phyloP scores from a whole-genome alignment of 306 rosid species.

The Malus sieversii region DNA sequence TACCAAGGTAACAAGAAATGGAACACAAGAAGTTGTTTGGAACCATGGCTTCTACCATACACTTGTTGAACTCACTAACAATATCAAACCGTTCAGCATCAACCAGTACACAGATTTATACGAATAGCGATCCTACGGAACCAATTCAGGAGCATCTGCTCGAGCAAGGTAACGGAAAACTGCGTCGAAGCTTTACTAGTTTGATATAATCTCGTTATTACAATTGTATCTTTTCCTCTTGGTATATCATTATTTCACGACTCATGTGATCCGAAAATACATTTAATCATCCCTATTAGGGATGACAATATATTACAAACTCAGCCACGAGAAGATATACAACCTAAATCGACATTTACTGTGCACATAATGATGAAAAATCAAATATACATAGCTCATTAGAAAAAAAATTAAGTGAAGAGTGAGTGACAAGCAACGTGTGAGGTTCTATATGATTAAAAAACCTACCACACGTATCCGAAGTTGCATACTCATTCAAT shows the following conservation, averaged over 20 bases:
- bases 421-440: conserved; percentile 3
- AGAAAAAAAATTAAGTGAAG: conserved; percentile 10
- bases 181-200: neutral
- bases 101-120: neutral
- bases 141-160: neutral
- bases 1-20: neutral
- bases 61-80: too few species aligned
- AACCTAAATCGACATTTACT: conserved; percentile 19
- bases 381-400: conserved; percentile 36
- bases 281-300: conserved; percentile 36
- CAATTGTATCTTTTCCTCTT: neutral
- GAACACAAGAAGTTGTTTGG: too few species aligned
- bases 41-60: too few species aligned
- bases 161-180: neutral
- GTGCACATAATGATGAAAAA: conserved; percentile 17
- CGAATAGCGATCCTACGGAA: neutral
- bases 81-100: neutral
- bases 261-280: conserved; percentile 22
- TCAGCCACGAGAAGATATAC: conserved; percentile 23
- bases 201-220: neutral
- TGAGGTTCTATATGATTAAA: conserved; percentile 17
- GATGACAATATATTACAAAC: conserved; percentile 31
- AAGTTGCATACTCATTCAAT: conserved; percentile 55
- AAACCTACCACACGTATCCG: conserved; percentile 9
- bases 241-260: conserved; percentile 3